Evolutionary conservation across 768 basidiomycete genomes (phyloP).

Genomic region (Auricularia sp.): DNA sequence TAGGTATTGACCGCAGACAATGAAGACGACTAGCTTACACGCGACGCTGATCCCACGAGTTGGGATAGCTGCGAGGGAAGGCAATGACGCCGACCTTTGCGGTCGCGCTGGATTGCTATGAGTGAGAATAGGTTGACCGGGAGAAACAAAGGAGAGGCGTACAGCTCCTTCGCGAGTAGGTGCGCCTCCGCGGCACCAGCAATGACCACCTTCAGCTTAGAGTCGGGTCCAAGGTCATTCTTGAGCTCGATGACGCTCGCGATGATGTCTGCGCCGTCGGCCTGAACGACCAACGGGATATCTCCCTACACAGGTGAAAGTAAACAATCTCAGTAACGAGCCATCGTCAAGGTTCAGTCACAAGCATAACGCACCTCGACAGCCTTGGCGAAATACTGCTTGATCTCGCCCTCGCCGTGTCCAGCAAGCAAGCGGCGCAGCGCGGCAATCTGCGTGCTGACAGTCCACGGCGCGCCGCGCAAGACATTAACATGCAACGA

Average conservation of each 20-base stretch:
- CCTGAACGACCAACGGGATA: constrained; percentile 29
- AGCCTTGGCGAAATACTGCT: constrained; percentile 26
- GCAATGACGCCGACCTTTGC: constrained; percentile 66
- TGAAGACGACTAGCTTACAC: constrained; percentile 35
- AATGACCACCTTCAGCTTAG: constrained; percentile 39
- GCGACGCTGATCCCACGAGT: constrained; percentile 54
- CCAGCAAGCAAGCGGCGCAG: constrained; percentile 36
- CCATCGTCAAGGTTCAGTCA: background rate
- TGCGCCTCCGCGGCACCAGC: constrained; percentile 58
- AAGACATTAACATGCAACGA: constrained; percentile 54
- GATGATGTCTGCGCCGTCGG: constrained; percentile 33
- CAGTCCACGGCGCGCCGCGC: constrained; percentile 32
- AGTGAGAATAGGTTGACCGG: background rate
- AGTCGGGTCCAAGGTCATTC: constrained; percentile 34
- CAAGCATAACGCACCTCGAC: constrained; percentile 25
- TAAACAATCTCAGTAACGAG: background rate
- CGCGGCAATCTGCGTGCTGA: constrained; percentile 59
- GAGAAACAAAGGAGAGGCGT: background rate
- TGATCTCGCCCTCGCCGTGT: constrained; percentile 17
- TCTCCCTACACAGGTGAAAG: constrained; percentile 15
- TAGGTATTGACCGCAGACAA: background rate
- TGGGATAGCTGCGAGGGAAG: constrained; percentile 59
- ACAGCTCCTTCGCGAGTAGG: constrained; percentile 60
- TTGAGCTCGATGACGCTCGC: constrained; percentile 31
- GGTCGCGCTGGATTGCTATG: constrained; percentile 23